Evolutionary conservation across 2,329 filamentous ascomycete genomes (phyloP).

Genomic region (Talaromyces sp.): DNA sequence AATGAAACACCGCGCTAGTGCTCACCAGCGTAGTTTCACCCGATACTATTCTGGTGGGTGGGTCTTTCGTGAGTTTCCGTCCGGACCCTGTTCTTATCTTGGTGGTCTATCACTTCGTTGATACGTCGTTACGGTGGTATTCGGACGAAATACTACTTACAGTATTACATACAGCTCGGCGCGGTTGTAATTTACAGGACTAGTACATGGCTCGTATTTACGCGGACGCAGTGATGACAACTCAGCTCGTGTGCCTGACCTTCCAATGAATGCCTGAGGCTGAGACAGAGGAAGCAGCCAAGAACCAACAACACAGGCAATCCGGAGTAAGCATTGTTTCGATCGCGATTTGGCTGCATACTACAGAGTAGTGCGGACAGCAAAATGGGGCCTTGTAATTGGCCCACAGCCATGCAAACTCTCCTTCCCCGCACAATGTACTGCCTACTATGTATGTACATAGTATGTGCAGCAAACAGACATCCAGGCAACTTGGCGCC

Average conservation of each 20-base stretch:
- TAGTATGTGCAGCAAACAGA: not conserved
- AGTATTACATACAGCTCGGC: not conserved
- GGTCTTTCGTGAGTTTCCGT: not conserved
- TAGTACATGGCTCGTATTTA: not conserved
- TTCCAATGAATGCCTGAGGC: constrained; percentile 2
- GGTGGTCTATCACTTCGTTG: too few species aligned
- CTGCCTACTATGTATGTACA: not conserved
- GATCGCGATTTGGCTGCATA: not conserved
- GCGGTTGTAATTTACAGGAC: not conserved
- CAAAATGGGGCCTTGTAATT: not conserved
- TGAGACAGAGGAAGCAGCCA: not conserved
- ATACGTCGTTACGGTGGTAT: not conserved
- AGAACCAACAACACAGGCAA: not conserved
- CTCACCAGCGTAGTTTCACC: not conserved
- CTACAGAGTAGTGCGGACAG: not conserved
- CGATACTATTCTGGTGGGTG: not conserved
- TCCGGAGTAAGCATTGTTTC: not conserved
- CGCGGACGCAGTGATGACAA: not conserved
- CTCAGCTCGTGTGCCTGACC: not conserved
- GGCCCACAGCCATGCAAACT: not conserved
- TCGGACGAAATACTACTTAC: not conserved
- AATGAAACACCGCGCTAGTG: not conserved
- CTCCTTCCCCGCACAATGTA: constrained; percentile 10
- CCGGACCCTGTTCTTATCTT: constrained; percentile 5
- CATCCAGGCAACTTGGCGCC: not conserved